These are phyloP conservation scores for Aspergillus pseudonomiae DNA, from an alignment of 2,329 filamentous ascomycete genomes.

Conservation along the genomic window DNA sequence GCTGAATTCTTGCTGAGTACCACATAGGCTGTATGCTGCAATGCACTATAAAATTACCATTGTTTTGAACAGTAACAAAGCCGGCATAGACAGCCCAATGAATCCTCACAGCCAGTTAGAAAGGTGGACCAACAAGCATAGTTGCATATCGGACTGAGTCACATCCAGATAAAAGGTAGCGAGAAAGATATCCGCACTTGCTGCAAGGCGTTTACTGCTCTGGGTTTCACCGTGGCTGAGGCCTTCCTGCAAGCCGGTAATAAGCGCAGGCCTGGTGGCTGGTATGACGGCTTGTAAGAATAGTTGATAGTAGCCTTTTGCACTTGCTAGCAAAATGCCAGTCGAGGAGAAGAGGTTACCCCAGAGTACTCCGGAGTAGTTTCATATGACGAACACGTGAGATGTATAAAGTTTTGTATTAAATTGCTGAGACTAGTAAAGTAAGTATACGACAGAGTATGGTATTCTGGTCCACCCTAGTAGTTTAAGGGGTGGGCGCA, in stretches of 20 bases:
- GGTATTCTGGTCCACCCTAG: not conserved
- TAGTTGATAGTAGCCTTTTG: not conserved
- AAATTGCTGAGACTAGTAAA: not conserved
- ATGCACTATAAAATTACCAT: slow-evolving; percentile 1
- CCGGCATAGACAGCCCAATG: not conserved
- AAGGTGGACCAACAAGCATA: slow-evolving; percentile 2
- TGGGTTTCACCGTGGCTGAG: slow-evolving; percentile 3
- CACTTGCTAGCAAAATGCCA: not conserved
- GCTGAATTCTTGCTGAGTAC: not conserved
- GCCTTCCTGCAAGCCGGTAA: not conserved
- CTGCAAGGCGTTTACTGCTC: slow-evolving; percentile 2
- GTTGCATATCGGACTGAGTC: not conserved
- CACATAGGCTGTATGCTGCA: slow-evolving; percentile 3
- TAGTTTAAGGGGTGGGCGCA: not conserved
- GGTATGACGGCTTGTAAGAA: not conserved
- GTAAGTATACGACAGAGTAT: not conserved
- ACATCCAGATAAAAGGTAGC: not conserved
- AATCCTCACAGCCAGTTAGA: not conserved
- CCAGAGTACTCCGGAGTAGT: not conserved
- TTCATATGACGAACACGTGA: slow-evolving; percentile 1
- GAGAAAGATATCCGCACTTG: not conserved
- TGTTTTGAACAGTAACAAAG: not conserved
- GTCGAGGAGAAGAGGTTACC: not conserved
- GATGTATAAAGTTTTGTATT: not conserved
- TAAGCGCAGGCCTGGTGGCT: not conserved